Evolutionary conservation across 805 yeast genomes (phyloP).

Genomic region (Novakomyces olei): DNA sequence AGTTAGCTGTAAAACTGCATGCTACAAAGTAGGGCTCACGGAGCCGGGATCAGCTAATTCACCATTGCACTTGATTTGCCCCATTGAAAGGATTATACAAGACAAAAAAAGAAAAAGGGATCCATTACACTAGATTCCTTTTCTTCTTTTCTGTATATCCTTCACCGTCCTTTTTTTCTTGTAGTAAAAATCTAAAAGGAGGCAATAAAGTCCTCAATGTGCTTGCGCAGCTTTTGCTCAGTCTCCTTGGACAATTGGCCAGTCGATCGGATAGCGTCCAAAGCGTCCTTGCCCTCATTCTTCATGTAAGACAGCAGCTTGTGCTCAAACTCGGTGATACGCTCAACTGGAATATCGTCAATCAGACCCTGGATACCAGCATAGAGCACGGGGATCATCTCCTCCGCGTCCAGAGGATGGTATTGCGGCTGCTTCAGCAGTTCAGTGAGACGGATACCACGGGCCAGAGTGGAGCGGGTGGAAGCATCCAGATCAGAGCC

Average conservation of each 20-base stretch:
- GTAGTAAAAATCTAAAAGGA: conserved; percentile 21
- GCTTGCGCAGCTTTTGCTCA: conserved; percentile 69
- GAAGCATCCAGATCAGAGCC: conserved; percentile 99
- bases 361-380: conserved; percentile 99
- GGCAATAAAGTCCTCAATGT: conserved; percentile 84
- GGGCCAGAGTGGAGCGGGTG: conserved; percentile 91
- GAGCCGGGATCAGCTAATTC: no score
- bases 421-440: conserved; percentile 94
- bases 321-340: conserved; percentile 77
- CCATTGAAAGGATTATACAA: no score
- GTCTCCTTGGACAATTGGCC: conserved; percentile 81
- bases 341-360: conserved; percentile 63
- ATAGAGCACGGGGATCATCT: conserved; percentile 93
- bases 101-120: no score
- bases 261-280: conserved; percentile 61
- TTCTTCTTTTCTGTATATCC: no score
- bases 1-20: no score
- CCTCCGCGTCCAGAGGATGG: conserved; percentile 93
- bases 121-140: no score
- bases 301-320: conserved; percentile 81
- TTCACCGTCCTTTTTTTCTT: no score
- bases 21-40: no score
- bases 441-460: conserved; percentile 99
- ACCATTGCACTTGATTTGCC: no score
- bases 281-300: conserved; percentile 67